phyloP scores from a whole-genome alignment of 768 basidiomycete genomes.

The Tylopilus subfusipes region DNA sequence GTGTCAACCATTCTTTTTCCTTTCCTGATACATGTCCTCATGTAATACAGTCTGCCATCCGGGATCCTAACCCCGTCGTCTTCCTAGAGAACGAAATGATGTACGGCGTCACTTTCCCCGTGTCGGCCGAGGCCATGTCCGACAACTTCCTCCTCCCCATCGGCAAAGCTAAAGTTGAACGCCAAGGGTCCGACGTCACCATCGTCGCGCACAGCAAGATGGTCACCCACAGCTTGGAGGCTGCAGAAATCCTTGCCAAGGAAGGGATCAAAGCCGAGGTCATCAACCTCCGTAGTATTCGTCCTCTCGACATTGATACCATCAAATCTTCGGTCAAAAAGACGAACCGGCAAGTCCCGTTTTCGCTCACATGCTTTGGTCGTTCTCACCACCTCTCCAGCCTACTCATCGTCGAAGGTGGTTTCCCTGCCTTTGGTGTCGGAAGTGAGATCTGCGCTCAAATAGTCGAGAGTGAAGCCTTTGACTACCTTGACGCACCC shows the following conservation, averaged over 20 bases:
- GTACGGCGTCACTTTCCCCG: slow-evolving; percentile 96
- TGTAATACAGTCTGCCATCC: slow-evolving; percentile 75
- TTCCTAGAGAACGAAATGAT: slow-evolving; percentile 99
- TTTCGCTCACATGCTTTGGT: not conserved
- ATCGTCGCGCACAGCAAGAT: slow-evolving; percentile 98
- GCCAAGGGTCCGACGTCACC: slow-evolving; percentile 88
- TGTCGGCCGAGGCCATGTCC: slow-evolving; percentile 92
- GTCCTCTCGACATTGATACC: slow-evolving; percentile 96
- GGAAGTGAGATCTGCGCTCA: slow-evolving; percentile 98
- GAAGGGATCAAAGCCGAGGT: slow-evolving; percentile 98
- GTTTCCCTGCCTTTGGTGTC: slow-evolving; percentile 98
- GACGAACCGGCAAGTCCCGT: slow-evolving; percentile 75
- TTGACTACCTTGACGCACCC: slow-evolving; percentile 97
- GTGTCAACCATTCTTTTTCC: slow-evolving; percentile 11
- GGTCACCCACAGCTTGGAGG: slow-evolving; percentile 93
- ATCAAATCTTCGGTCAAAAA: slow-evolving; percentile 98
- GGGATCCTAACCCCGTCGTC: slow-evolving; percentile 97
- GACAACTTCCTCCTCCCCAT: slow-evolving; percentile 94
- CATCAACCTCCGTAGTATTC: slow-evolving; percentile 93
- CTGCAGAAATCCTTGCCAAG: slow-evolving; percentile 89
- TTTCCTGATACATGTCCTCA: not conserved
- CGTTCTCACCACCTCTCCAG: slow-evolving; percentile 36
- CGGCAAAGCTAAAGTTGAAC: slow-evolving; percentile 96
- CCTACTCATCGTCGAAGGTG: slow-evolving; percentile 93
- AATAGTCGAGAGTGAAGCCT: slow-evolving; percentile 95